phyloP scores from a whole-genome alignment of 257 asterid species.

The Solanum phureja region DNA sequence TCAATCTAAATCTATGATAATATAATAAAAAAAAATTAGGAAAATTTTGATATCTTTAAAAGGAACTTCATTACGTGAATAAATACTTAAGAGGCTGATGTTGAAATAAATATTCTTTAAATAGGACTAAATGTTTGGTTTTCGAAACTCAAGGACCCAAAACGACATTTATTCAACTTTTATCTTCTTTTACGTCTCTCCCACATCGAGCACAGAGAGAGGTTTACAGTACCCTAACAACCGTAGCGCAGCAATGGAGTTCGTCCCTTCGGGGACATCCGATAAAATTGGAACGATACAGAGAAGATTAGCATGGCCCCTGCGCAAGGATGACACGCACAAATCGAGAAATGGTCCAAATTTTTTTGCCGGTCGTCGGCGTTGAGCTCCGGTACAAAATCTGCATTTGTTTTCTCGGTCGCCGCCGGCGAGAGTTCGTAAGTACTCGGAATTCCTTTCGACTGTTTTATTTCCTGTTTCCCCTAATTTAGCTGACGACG shows the following conservation, averaged over 20 bases:
- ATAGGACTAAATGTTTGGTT: not conserved
- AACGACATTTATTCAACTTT: not conserved
- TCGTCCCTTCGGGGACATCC: slow-evolving; percentile 7
- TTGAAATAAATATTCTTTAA: not conserved
- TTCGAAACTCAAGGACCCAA: not conserved
- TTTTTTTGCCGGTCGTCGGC: not conserved
- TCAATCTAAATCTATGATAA: too few relatives aligned
- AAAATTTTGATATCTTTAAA: not conserved
- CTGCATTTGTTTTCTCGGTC: too few relatives aligned
- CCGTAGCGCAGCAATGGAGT: fast-evolving
- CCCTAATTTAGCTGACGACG: not conserved
- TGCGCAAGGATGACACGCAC: slow-evolving; percentile 15
- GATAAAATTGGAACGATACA: slow-evolving; percentile 20
- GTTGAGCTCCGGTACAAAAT: too few relatives aligned
- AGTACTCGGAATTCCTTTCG: not conserved
- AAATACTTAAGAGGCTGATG: not conserved
- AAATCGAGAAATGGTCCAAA: not conserved
- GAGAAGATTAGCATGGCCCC: slow-evolving; percentile 21
- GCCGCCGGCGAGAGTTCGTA: not conserved
- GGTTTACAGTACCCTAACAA: fast-evolving
- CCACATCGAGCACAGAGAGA: not conserved
- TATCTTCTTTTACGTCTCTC: not conserved
- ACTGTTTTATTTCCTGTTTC: not conserved
- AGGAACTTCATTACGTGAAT: not conserved
- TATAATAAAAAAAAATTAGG: not conserved